phyloP scores from a whole-genome alignment of 139 green algal species.

The Chlorella ohadii region DNA sequence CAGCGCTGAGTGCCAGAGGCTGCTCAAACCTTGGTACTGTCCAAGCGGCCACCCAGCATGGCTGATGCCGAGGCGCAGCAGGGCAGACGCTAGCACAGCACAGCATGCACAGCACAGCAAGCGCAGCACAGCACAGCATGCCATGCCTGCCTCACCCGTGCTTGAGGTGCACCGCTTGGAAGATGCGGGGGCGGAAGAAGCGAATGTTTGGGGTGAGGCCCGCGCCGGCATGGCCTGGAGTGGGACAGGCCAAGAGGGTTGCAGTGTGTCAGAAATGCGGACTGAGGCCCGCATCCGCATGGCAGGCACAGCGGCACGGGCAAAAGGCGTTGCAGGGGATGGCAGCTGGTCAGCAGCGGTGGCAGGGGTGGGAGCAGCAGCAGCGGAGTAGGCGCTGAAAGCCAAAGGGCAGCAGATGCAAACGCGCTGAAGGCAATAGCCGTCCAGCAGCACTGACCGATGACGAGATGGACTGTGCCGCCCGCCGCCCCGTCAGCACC shows the following conservation, averaged over 20 bases:
- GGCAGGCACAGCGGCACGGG: too few species aligned
- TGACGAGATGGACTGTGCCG: conserved; percentile 28
- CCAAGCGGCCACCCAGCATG: too few species aligned
- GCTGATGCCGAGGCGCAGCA: too few species aligned
- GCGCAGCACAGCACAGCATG: too few species aligned
- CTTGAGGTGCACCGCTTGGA: conserved; percentile 21
- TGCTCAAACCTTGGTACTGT: too few species aligned
- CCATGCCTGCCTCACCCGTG: conserved; percentile 28
- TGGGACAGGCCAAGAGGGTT: too few species aligned
- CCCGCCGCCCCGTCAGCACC: not conserved
- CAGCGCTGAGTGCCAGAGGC: too few species aligned
- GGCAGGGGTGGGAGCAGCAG: not conserved
- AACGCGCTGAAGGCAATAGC: not conserved
- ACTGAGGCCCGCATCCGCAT: too few species aligned
- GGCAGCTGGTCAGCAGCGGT: not conserved
- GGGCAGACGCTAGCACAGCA: too few species aligned
- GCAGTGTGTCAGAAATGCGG: too few species aligned
- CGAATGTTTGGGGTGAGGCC: conserved; percentile 37
- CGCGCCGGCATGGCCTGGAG: conserved; percentile 33
- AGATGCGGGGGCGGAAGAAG: conserved; percentile 24
- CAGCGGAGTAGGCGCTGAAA: not conserved
- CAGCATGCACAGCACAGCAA: too few species aligned
- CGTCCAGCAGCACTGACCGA: not conserved
- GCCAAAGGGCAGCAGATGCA: not conserved
- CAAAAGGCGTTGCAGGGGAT: too few species aligned